Percentiles rank a stretch among this genome's conserved stretches.
phyloP scores from a whole-genome alignment of 805 yeast species.

The Saturnispora quitensis region DNA sequence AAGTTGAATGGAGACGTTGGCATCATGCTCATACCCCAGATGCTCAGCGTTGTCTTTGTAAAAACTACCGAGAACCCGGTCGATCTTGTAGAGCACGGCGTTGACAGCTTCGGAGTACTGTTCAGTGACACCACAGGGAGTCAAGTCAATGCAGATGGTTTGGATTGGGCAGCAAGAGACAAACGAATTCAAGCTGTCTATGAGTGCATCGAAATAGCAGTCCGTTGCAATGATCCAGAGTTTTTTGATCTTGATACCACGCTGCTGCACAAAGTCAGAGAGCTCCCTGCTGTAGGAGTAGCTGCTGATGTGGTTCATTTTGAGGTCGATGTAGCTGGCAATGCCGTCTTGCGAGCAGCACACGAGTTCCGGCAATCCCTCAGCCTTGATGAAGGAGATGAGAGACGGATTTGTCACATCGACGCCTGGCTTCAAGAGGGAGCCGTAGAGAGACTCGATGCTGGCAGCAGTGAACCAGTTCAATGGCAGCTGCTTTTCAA shows the following conservation, averaged over 20 bases:
- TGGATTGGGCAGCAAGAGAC: not conserved
- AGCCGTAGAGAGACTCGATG: not conserved
- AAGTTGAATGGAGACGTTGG: not conserved
- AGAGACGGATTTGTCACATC: not conserved
- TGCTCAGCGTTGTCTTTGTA: not conserved
- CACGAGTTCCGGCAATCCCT: conserved; percentile 1
- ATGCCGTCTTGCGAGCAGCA: not conserved
- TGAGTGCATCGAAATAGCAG: not conserved
- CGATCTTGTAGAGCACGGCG: not conserved
- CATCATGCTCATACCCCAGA: not conserved
- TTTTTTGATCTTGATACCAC: not conserved
- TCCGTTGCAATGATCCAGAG: not conserved
- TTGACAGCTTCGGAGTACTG: not conserved
- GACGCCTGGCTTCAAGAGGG: not conserved
- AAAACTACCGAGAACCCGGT: not conserved
- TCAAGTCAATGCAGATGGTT: not conserved
- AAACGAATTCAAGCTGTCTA: not conserved
- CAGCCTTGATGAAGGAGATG: not conserved
- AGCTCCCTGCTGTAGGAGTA: not conserved
- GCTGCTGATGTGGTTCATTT: not conserved
- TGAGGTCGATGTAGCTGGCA: not conserved
- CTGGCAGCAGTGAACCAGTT: not conserved
- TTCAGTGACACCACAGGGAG: not conserved
- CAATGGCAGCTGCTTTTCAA: not conserved
- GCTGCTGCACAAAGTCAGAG: not conserved